phyloP scores from a whole-genome alignment of 192 early-diverging fungal species.

The Podila minutissima region DNA sequence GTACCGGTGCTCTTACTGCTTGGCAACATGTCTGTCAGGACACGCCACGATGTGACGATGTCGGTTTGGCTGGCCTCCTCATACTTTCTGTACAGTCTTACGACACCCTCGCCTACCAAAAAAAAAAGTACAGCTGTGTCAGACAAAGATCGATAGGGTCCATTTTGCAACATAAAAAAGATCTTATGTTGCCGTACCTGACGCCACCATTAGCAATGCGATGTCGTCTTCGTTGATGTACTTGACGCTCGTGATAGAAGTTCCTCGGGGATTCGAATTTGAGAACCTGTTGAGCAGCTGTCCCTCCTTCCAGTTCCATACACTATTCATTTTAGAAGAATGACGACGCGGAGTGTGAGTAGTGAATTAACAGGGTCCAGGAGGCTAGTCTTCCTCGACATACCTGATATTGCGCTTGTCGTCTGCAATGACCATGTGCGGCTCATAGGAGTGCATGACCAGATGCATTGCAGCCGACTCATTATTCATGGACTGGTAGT shows the following conservation, averaged over 20 bases:
- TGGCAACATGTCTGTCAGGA: constrained; percentile 73
- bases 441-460: constrained; percentile 87
- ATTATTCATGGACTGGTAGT: constrained; percentile 60
- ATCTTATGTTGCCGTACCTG: constrained; percentile 58
- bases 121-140: not conserved
- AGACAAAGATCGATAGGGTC: not conserved
- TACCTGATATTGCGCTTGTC: constrained; percentile 74
- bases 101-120: constrained; percentile 75
- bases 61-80: constrained; percentile 64
- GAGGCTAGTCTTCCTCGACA: not conserved
- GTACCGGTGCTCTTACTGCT: constrained; percentile 66
- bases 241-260: constrained; percentile 78
- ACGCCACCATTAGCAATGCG: constrained; percentile 84
- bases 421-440: constrained; percentile 83
- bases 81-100: constrained; percentile 81
- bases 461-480: constrained; percentile 62
- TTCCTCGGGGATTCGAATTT: constrained; percentile 74
- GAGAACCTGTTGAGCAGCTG: constrained; percentile 69
- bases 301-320: constrained; percentile 80
- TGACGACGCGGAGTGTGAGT: too few species aligned
- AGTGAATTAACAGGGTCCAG: too few species aligned
- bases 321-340: constrained; percentile 50
- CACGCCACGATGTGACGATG: constrained; percentile 80
- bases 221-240: constrained; percentile 94
- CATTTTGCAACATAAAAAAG: not conserved